phyloP scores from a whole-genome alignment of 2,329 filamentous ascomycete species.

The Exophiala sp. region DNA sequence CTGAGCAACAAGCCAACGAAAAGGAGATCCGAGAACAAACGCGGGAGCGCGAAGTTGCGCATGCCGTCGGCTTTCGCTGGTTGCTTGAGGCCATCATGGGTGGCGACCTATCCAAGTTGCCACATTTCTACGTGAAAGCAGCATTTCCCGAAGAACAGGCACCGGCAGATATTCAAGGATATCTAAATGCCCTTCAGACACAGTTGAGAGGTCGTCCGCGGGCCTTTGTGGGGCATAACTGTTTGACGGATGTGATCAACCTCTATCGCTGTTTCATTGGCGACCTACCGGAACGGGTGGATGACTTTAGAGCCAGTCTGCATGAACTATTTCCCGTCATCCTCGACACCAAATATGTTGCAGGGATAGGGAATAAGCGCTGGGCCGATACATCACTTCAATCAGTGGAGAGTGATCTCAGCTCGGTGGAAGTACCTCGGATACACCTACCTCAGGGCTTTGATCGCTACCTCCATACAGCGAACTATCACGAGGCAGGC shows the following conservation, averaged over 20 bases:
- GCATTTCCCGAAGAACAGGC: slow-evolving; percentile 27
- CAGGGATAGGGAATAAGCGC: slow-evolving; percentile 38
- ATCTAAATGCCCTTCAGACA: slow-evolving; percentile 35
- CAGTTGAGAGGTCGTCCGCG: slow-evolving; percentile 46
- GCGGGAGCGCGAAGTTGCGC: slow-evolving; percentile 33
- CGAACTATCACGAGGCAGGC: slow-evolving; percentile 56
- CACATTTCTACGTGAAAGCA: slow-evolving; percentile 33
- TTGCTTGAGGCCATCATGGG: slow-evolving; percentile 45
- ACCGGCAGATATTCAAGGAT: slow-evolving; percentile 25
- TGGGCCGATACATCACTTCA: slow-evolving; percentile 44
- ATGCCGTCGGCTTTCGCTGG: slow-evolving; percentile 45
- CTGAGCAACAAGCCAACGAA: slow-evolving; percentile 33
- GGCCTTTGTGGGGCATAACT: slow-evolving; percentile 60
- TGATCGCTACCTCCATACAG: slow-evolving; percentile 34
- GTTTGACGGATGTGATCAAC: slow-evolving; percentile 62
- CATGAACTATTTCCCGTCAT: slow-evolving; percentile 55
- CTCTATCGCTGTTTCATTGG: slow-evolving; percentile 60
- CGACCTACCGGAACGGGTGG: slow-evolving; percentile 52
- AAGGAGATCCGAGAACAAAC: slow-evolving; percentile 29
- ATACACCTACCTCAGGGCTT: slow-evolving; percentile 37
- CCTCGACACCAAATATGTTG: slow-evolving; percentile 63
- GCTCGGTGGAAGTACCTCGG: slow-evolving; percentile 31
- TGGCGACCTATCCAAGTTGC: slow-evolving; percentile 39
- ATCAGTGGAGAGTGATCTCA: slow-evolving; percentile 47
- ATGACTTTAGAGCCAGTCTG: slow-evolving; percentile 51